These are phyloP conservation scores for Amphicarpaea edgeworthii DNA, from an alignment of 306 rosid species.

Conservation along the genomic window DNA sequence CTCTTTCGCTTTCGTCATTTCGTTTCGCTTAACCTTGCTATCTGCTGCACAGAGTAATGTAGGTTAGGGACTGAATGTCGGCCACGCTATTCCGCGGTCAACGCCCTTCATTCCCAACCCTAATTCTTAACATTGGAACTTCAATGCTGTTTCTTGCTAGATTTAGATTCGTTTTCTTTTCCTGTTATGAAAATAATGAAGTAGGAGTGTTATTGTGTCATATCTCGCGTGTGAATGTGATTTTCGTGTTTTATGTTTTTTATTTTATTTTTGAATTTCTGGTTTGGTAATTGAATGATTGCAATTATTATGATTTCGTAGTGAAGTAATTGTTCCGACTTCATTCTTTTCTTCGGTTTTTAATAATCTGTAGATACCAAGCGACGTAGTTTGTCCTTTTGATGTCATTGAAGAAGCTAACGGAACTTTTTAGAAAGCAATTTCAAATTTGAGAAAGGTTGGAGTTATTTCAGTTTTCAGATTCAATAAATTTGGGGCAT, in stretches of 20 bases:
- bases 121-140: conserved; percentile 14
- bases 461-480: conserved; percentile 31
- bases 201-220: not conserved
- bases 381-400: not conserved
- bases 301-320: conserved; percentile 28
- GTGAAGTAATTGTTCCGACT: conserved; percentile 10
- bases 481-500: conserved; percentile 28
- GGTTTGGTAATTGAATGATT: conserved; percentile 41
- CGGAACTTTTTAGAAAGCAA: not conserved
- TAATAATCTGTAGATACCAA: not conserved
- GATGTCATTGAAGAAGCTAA: not conserved
- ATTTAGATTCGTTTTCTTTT: conserved; percentile 19
- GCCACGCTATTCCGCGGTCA: conserved; percentile 45
- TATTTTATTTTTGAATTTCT: not conserved
- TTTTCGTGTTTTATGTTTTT: conserved; percentile 5
- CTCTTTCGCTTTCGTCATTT: not conserved
- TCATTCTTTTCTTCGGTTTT: conserved; percentile 30
- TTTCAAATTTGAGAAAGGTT: conserved; percentile 21
- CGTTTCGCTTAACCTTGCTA: not conserved
- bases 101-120: conserved; percentile 48
- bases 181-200: not conserved
- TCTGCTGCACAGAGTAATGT: conserved; percentile 26
- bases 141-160: conserved; percentile 31
- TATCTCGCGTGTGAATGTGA: not conserved
- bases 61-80: conserved; percentile 38